Evolutionary conservation across 176 grass and related monocot species (phyloP), one percentile per base, ranked within the genome.

Genomic region (Panicum miliaceum): DNA sequence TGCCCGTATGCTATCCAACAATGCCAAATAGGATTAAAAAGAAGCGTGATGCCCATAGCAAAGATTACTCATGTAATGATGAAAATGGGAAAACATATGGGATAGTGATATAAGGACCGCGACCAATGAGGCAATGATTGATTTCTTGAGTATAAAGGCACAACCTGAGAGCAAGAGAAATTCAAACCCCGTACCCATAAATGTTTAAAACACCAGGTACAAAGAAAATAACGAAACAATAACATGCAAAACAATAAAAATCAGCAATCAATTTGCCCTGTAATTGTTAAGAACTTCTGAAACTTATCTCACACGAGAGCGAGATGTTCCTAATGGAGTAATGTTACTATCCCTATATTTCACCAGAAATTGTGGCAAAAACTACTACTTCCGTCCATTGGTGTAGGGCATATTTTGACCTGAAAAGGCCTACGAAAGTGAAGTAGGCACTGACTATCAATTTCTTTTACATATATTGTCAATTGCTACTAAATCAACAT

Each of bases 271-370:
- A 40, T 40, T 20, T 88, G 36, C 16, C 34, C 20, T 43, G 43
- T 53, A 54, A 69, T 51, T 76, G 43, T 61, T 50, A 82, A n/a
- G 38, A 75, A 81, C 29, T 64, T 74, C 37, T 65, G 35, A 56
- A 65, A 73, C 35, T 32, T 71, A 37, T 68, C 62, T 78, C 34
- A 83, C 23, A 71, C 54, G 12, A 67, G 12, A 78, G 12, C 4
- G 3, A 14, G 9, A 37, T 57, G 45, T 36, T 73, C 82, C 48
- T 75, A 84, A 34, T 42, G 25, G 34, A 29, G 41, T 69, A 34
- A 77, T 18, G 52, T 12, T 41, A 59, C 27, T 23, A n/a, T 41
- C 68, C 22, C 2, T 34, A 53, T 35, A 32, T 34, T 51, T 27
- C 35, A 70, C 35, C 9, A 47, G 23, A 75, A 41, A 75, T 47